Evolutionary conservation across 257 asterid species (phyloP).

Genomic region (Coffea canephora): DNA sequence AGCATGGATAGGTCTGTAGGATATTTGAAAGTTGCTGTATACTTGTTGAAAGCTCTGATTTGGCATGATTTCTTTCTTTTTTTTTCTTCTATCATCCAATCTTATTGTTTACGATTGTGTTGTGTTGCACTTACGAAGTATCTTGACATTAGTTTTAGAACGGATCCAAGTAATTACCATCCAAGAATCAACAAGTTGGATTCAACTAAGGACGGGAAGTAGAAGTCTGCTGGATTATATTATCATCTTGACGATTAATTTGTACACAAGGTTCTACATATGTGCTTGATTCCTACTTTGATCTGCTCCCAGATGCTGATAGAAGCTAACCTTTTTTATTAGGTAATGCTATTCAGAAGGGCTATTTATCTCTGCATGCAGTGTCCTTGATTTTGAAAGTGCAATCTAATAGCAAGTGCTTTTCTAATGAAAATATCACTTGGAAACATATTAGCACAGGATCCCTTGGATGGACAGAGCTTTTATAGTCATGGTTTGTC

Average conservation of each 20-base stretch:
- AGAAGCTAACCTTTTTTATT: not conserved
- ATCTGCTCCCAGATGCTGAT: not conserved
- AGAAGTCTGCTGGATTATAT: slow-evolving; percentile 88
- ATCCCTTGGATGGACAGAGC: not conserved
- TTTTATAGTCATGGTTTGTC: not conserved
- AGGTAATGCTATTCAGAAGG: slow-evolving; percentile 1
- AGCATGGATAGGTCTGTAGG: not conserved
- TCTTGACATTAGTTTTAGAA: slow-evolving; percentile 86
- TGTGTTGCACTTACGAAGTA: slow-evolving; percentile 49
- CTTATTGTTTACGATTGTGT: not conserved
- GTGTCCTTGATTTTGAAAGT: not conserved
- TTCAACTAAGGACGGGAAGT: slow-evolving; percentile 97
- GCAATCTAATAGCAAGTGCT: not conserved
- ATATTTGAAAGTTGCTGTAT: not conserved
- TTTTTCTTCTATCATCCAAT: not conserved
- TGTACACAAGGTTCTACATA: not conserved
- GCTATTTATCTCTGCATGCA: not conserved
- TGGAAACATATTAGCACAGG: not conserved
- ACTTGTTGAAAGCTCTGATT: not conserved
- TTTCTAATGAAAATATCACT: not conserved
- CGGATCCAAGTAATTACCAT: slow-evolving; percentile 91
- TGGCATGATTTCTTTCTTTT: not conserved
- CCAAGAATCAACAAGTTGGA: slow-evolving; percentile 96
- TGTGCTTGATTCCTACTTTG: not conserved
- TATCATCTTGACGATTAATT: slow-evolving; percentile 81